Percentiles rank a stretch among this genome's conserved stretches.
These are phyloP conservation scores for Pharus latifolius DNA, from an alignment of 176 grass and related monocot species.

Conservation along the genomic window DNA sequence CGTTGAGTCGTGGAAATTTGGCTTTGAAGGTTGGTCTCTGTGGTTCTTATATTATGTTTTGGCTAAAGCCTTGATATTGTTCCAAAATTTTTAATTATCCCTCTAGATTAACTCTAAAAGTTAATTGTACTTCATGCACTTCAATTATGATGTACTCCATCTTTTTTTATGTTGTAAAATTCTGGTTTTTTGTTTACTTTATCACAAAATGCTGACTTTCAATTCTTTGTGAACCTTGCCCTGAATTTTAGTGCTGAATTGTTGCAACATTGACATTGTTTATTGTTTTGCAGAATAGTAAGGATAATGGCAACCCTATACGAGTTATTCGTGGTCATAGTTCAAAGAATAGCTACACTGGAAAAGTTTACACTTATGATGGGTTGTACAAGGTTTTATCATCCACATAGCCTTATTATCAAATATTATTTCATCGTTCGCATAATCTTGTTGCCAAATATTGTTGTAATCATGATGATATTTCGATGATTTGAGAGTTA, in stretches of 20 bases:
- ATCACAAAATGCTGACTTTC: not conserved
- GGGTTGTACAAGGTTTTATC: slow-evolving; percentile 72
- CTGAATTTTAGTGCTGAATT: not conserved
- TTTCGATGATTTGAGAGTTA: not conserved
- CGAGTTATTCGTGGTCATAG: slow-evolving; percentile 70
- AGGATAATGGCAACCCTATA: slow-evolving; percentile 34
- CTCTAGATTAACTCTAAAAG: too few relatives aligned
- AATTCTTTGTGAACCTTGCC: too few relatives aligned
- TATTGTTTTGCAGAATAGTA: slow-evolving; percentile 52
- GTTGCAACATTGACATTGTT: not conserved
- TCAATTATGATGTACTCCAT: too few relatives aligned
- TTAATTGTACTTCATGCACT: too few relatives aligned
- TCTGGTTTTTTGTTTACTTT: too few relatives aligned
- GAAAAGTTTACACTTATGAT: slow-evolving; percentile 83
- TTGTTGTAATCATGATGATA: not conserved
- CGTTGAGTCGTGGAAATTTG: slow-evolving; percentile 71
- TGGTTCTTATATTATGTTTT: not conserved
- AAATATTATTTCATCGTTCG: not conserved
- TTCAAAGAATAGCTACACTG: slow-evolving; percentile 56
- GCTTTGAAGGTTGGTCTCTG: slow-evolving; percentile 57
- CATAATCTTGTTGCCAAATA: not conserved
- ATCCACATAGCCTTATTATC: not conserved
- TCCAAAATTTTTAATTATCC: too few relatives aligned
- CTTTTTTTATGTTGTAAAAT: not conserved
- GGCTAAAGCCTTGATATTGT: too few relatives aligned